Evolutionary conservation across 78 protist genomes (phyloP).

Genomic region (Parvularia atlantis): DNA sequence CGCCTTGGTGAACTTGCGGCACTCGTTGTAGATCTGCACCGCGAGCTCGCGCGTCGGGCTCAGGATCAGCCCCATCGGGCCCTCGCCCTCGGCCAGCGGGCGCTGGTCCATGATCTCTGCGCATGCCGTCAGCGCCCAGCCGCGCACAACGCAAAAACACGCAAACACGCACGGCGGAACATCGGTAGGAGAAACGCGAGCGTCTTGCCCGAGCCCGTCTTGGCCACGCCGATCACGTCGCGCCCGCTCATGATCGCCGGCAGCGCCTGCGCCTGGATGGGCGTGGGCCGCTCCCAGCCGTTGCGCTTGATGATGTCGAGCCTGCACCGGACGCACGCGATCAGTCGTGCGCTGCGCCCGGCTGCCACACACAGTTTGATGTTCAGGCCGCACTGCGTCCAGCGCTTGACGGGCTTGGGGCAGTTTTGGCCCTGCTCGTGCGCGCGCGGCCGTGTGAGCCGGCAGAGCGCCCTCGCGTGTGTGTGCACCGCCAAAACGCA

Average conservation of each 20-base stretch:
- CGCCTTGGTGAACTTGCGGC: conserved; percentile 47
- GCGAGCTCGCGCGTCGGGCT: conserved; percentile 97
- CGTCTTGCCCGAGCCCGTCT: conserved; percentile 92
- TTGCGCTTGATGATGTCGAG: conserved; percentile 18
- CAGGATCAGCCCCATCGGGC: conserved; percentile 86
- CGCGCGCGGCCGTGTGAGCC: conserved; percentile 43
- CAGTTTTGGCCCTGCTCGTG: conserved; percentile 40
- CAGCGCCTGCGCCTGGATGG: conserved; percentile 82
- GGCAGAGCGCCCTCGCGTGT: conserved; percentile 5
- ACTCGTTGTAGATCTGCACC: conserved; percentile 77
- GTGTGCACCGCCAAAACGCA: too few species aligned
- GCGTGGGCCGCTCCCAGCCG: conserved; percentile 69
- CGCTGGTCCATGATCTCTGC: conserved; percentile 85
- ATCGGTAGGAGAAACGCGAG: conserved; percentile 93
- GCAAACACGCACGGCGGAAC: conserved; percentile 82
- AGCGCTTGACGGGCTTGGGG: conserved; percentile 79
- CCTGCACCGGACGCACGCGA: background rate
- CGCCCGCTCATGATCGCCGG: conserved; percentile 87
- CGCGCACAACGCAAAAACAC: background rate
- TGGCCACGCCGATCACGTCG: conserved; percentile 76
- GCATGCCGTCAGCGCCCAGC: too few species aligned
- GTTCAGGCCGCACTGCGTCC: conserved; percentile 75
- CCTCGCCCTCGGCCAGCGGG: conserved; percentile 64
- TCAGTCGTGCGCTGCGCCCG: background rate
- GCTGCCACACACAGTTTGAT: background rate